These are phyloP conservation scores for Apiotrichum laibachii DNA, from an alignment of 1,284 basidiomycete genomes.

Conservation along the genomic window DNA sequence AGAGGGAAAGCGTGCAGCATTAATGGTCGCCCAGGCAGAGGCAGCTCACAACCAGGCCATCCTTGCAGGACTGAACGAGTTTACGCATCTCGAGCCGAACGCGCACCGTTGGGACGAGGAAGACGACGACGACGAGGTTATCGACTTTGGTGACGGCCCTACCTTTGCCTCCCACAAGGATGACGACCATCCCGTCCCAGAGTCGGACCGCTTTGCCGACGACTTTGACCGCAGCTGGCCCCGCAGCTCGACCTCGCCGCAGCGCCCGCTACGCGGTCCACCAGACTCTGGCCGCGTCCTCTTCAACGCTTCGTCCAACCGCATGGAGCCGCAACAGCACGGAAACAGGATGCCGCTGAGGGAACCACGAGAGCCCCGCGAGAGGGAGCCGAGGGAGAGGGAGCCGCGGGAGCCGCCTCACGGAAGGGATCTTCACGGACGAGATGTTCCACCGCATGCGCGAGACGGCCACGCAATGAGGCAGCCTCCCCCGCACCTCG, in stretches of 20 bases:
- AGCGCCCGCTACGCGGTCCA: background rate
- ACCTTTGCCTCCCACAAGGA: conserved; percentile 64
- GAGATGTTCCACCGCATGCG: conserved; percentile 12
- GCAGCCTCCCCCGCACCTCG: conserved; percentile 26
- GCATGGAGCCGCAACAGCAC: conserved; percentile 61
- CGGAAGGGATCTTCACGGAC: too few relatives aligned
- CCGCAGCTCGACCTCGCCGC: conserved; percentile 44
- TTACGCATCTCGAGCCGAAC: conserved; percentile 86
- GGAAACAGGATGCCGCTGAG: conserved; percentile 37
- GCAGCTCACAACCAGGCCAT: conserved; percentile 62
- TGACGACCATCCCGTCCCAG: conserved; percentile 39
- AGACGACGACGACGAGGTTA: conserved; percentile 81
- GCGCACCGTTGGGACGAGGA: conserved; percentile 96
- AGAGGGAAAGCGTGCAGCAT: conserved; percentile 59
- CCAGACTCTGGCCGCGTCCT: conserved; percentile 56
- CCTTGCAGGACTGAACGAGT: conserved; percentile 65
- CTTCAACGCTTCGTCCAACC: conserved; percentile 87
- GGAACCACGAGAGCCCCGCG: conserved; percentile 37
- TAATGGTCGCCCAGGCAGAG: conserved; percentile 49
- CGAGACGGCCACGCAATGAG: conserved; percentile 5
- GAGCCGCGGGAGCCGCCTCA: too few relatives aligned
- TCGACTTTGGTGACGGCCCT: conserved; percentile 88
- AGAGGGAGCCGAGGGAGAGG: background rate
- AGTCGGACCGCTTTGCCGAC: conserved; percentile 56
- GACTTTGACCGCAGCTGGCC: conserved; percentile 94